Evolutionary conservation across 495 filamentous ascomycete genomes (phyloP).

Genomic region (Xeromyces bisporus): DNA sequence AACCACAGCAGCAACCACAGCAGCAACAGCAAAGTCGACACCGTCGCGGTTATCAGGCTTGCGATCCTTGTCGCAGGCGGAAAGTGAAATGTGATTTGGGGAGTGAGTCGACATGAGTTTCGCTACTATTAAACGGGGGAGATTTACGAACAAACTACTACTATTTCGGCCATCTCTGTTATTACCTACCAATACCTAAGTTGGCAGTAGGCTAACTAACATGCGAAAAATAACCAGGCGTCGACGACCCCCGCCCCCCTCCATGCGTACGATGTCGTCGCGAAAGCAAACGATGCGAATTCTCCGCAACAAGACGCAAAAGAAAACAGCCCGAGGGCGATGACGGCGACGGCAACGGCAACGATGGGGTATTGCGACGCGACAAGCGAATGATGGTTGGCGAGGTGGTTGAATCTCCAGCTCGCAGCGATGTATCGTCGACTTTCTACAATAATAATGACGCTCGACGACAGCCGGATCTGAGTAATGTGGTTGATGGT

Average conservation of each 20-base stretch:
- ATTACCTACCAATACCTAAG: too few species aligned
- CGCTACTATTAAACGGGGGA: too few species aligned
- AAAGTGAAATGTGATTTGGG: slow-evolving; percentile 92
- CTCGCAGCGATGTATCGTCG: slow-evolving; percentile 12
- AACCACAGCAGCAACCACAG: too few species aligned
- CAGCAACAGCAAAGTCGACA: too few species aligned
- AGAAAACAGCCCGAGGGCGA: slow-evolving; percentile 28
- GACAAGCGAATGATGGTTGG: slow-evolving; percentile 35
- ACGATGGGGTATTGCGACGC: slow-evolving; percentile 32
- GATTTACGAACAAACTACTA: too few species aligned
- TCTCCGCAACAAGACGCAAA: not conserved
- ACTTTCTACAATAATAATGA: too few species aligned
- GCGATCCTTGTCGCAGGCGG: slow-evolving; percentile 77
- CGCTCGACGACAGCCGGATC: slow-evolving; percentile 10
- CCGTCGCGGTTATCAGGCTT: slow-evolving; percentile 67
- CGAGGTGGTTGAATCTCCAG: slow-evolving; percentile 15
- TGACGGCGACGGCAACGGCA: slow-evolving; percentile 40
- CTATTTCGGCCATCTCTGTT: too few species aligned
- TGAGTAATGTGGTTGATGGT: slow-evolving; percentile 13
- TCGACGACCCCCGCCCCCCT: slow-evolving; percentile 85
- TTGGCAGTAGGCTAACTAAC: too few species aligned
- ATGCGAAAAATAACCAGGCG: slow-evolving; percentile 27
- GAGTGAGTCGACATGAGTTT: slow-evolving; percentile 34
- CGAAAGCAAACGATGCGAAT: slow-evolving; percentile 39
- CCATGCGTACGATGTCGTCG: slow-evolving; percentile 87